A percentile compares a stretch with the other conserved stretches of the same genome.
Conservation (phyloP, 371 early-diverging fungal genomes). For the Actinomucor elegans region DNA sequence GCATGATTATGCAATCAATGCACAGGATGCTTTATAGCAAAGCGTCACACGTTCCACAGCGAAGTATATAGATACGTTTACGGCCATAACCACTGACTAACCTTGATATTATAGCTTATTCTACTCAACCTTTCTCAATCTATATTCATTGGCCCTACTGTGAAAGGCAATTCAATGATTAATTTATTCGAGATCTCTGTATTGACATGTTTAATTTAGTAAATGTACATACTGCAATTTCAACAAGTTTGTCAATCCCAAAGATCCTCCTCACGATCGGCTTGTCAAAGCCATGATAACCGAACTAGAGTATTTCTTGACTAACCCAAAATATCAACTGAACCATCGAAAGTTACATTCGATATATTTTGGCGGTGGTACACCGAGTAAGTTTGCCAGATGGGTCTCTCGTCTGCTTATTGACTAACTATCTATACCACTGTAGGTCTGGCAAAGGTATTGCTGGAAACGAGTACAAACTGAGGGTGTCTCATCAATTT, state of each 20-base stretch:
- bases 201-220: too few relatives aligned
- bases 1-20: too few relatives aligned
- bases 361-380: conserved; percentile 77
- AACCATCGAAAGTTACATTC: conserved; percentile 49
- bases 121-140: conserved; percentile 51
- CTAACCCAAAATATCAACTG: conserved; percentile 27
- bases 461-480: neutral
- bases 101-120: too few relatives aligned
- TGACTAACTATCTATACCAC: neutral
- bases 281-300: conserved; percentile 51
- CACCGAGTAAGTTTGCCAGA: conserved; percentile 36
- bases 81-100: too few relatives aligned
- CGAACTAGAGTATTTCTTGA: conserved; percentile 50
- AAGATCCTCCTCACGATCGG: conserved; percentile 53
- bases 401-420: neutral
- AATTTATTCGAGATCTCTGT: neutral
- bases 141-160: conserved; percentile 91
- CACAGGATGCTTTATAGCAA: too few relatives aligned
- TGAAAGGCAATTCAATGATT: conserved; percentile 48
- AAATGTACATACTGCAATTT: conserved; percentile 88
- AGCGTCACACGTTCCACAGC: too few relatives aligned
- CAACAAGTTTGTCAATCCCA: conserved; percentile 76
- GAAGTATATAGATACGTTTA: too few relatives aligned
- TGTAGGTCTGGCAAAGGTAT: conserved; percentile 20
- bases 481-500: too few relatives aligned